Evolutionary conservation across 2,329 filamentous ascomycete species (phyloP), one percentile per base, ranked within the genome.

Genomic region (Teratosphaeria nubilosa): DNA sequence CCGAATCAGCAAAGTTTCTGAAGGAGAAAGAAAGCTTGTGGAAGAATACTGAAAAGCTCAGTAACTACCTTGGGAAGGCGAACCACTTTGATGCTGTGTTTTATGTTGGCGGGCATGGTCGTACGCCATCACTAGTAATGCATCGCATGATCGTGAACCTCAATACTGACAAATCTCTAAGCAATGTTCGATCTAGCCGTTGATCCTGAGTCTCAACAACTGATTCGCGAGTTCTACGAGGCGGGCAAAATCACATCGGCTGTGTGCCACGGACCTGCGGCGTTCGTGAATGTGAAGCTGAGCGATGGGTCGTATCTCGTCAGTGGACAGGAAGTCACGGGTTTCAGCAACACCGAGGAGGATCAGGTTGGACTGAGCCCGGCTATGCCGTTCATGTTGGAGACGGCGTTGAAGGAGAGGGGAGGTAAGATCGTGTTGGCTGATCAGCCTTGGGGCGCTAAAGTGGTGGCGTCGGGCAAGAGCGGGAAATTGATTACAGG

Each of bases 261-360:
- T 3, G 84, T 89, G 52, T 88, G 86, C 76, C 86, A 89, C 72
- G 86, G 84, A 5, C 83, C 86, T 2, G 81, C 81, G 3, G 86
- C 80, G 13, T 75, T 89, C 16, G 76, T 79, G 54, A 79, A 85
- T 63, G 85, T 82, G 37, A 81, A 78, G 65, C 66, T 78, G 22
- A 62, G 73, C 5, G 74, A 78, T 60, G 83, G 82, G 34, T 73
- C 76, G 62, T 76, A 77, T 55, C 72, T 87, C 10, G 70, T 88
- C 45, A 72, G 77, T 54, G 83, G 80, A 51, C 79, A 78, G 67
- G 73, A 77, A 52, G 82, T 84, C 25, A 86, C 84, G 0, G 84
- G 81, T 10, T 84, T 85, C 67, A 80, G 76, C 37, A 82, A 84
- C 65, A 72, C 60, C 0, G 83, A 86, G 73, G 82, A 84, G 73